phyloP scores from a whole-genome alignment of 2,329 filamentous ascomycete species.

The Helotiales sp. region DNA sequence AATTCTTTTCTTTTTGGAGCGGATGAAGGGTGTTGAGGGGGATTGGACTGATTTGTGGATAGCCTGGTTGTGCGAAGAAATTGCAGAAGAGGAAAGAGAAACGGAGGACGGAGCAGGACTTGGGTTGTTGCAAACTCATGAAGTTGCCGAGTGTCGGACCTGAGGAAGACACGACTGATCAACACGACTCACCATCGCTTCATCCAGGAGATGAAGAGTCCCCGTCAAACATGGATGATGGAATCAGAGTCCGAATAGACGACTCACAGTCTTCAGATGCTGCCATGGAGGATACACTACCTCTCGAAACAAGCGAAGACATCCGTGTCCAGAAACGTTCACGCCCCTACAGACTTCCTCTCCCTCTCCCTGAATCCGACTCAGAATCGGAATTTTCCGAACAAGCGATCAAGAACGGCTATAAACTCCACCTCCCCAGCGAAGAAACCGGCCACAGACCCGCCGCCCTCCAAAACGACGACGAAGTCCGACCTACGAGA shows the following conservation, averaged over 20 bases:
- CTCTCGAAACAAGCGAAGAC: background rate
- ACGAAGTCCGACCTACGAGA: background rate
- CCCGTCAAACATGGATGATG: background rate
- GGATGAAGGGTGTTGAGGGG: background rate
- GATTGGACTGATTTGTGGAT: background rate
- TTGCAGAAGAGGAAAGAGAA: too few relatives aligned
- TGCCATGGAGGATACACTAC: background rate
- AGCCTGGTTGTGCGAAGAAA: background rate
- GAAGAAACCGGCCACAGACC: background rate
- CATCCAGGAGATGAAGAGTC: background rate
- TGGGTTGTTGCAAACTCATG: background rate
- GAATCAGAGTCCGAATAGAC: too few relatives aligned
- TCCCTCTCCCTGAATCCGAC: background rate
- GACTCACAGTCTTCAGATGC: background rate
- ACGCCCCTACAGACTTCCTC: background rate
- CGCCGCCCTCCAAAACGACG: background rate
- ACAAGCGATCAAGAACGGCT: background rate
- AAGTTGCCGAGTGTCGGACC: background rate
- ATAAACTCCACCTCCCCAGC: background rate
- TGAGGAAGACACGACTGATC: background rate
- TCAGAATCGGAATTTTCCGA: background rate
- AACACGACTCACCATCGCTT: background rate
- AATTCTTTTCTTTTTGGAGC: background rate
- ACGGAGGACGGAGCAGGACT: background rate
- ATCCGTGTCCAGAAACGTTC: background rate